Conservation (phyloP, 108 stramenopile species). For the Parietichytrium sp. region DNA sequence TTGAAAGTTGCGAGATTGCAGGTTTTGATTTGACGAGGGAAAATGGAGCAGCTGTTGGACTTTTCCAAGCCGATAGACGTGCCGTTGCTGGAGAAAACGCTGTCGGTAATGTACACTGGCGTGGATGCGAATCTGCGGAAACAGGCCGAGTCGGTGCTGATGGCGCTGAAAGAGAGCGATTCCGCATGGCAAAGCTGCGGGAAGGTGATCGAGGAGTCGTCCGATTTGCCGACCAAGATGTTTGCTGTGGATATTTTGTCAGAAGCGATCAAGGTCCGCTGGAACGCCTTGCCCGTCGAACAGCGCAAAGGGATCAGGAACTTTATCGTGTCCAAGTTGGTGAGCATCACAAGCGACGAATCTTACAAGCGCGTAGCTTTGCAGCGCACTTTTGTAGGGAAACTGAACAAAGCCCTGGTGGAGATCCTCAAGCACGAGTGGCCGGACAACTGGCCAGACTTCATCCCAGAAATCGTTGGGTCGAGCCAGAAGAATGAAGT, state of each 20-base stretch:
- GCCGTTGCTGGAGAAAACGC: constrained; percentile 57
- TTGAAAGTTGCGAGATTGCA: background rate
- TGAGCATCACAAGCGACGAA: constrained; percentile 61
- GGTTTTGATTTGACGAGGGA: constrained; percentile 47
- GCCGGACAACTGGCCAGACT: constrained; percentile 99
- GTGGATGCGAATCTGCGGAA: constrained; percentile 51
- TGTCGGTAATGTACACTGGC: constrained; percentile 55
- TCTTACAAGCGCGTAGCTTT: background rate
- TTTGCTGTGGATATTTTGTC: constrained; percentile 59
- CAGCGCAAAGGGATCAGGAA: constrained; percentile 95
- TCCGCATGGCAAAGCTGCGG: background rate
- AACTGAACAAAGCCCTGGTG: constrained; percentile 92
- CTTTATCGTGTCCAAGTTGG: constrained; percentile 92
- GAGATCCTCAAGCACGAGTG: constrained; percentile 99
- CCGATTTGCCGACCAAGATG: constrained; percentile 52
- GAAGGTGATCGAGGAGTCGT: constrained; percentile 34
- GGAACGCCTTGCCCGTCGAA: constrained; percentile 59
- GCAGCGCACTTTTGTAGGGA: constrained; percentile 53
- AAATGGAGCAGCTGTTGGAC: constrained; percentile 59
- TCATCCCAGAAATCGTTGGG: constrained; percentile 93
- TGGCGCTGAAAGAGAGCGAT: background rate
- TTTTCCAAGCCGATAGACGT: constrained; percentile 64
- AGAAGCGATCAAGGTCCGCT: constrained; percentile 58
- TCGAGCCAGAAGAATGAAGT: constrained; percentile 79
- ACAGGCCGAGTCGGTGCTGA: constrained; percentile 14